These are phyloP conservation scores for Withania somnifera DNA, from an alignment of 305 asterid species.

Conservation along the genomic window DNA sequence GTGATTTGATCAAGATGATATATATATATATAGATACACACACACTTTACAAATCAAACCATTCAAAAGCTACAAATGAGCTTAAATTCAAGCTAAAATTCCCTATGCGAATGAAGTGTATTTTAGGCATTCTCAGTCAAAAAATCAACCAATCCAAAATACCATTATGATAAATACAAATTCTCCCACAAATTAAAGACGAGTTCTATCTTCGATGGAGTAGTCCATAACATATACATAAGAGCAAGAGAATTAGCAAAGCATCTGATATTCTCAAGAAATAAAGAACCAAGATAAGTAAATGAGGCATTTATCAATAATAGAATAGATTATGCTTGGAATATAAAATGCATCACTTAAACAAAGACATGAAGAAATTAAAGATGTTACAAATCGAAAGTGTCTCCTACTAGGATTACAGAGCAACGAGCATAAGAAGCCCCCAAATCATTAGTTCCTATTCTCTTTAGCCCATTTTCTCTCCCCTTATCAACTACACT, in stretches of 20 bases:
- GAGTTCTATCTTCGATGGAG: neutral
- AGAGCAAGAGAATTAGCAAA: neutral
- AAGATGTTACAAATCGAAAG: constrained; percentile 25
- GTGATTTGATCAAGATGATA: too few species aligned
- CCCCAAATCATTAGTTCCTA: constrained; percentile 18
- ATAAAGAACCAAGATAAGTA: neutral
- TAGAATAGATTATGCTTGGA: constrained; percentile 2
- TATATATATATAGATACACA: too few species aligned
- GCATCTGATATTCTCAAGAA: neutral
- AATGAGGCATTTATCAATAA: neutral
- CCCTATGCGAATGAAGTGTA: too few species aligned
- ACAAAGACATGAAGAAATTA: constrained; percentile 17
- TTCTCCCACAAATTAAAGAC: too few species aligned
- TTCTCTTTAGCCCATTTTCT: constrained; percentile 8
- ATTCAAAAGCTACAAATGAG: too few species aligned
- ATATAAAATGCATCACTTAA: constrained; percentile 8
- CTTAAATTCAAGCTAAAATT: too few species aligned
- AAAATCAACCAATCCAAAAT: too few species aligned
- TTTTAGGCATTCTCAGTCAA: too few species aligned
- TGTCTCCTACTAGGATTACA: constrained; percentile 23
- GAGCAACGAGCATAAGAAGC: constrained; percentile 17
- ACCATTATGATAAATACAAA: too few species aligned
- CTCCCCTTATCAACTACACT: constrained; percentile 19
- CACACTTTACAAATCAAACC: too few species aligned
- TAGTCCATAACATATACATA: neutral